Evolutionary conservation across 2,329 filamentous ascomycete genomes (phyloP).

Genomic region (Pseudocercospora musae): DNA sequence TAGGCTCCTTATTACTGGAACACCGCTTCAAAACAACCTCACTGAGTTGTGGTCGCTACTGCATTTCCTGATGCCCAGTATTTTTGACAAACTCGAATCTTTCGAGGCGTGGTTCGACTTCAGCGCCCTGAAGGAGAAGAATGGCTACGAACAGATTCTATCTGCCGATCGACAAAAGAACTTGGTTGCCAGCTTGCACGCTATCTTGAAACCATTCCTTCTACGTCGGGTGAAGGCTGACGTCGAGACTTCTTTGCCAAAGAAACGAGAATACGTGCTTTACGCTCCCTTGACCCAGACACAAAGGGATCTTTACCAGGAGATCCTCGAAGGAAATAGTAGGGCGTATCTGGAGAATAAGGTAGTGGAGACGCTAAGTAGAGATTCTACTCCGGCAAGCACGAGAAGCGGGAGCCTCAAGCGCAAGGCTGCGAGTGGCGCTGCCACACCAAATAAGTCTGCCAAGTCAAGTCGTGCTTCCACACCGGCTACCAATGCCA

Average conservation of each 20-base stretch:
- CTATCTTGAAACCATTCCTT: slow-evolving; percentile 87
- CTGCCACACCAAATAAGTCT: slow-evolving; percentile 62
- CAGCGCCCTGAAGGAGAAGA: slow-evolving; percentile 80
- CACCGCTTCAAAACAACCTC: slow-evolving; percentile 91
- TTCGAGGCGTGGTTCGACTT: slow-evolving; percentile 99
- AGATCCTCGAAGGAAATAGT: slow-evolving; percentile 60
- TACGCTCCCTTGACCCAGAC: slow-evolving; percentile 89
- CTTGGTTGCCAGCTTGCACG: slow-evolving; percentile 82
- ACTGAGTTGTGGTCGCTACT: slow-evolving; percentile 92
- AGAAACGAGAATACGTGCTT: slow-evolving; percentile 93
- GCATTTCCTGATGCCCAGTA: slow-evolving; percentile 86
- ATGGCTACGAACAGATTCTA: slow-evolving; percentile 73
- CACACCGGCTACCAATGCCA: slow-evolving; percentile 60
- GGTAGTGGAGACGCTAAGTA: slow-evolving; percentile 62
- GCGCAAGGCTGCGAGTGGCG: slow-evolving; percentile 50
- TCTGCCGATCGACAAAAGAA: slow-evolving; percentile 74
- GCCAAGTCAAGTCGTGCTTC: slow-evolving; percentile 70
- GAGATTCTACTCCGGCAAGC: slow-evolving; percentile 49
- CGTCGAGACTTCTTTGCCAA: slow-evolving; percentile 85
- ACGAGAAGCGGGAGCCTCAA: slow-evolving; percentile 52
- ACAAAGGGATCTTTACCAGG: slow-evolving; percentile 85
- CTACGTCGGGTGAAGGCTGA: slow-evolving; percentile 88
- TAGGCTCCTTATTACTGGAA: slow-evolving; percentile 87
- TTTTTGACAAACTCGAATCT: slow-evolving; percentile 88
- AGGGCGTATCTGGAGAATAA: slow-evolving; percentile 68